Percentiles rank a stretch among this genome's conserved stretches.
These are phyloP conservation scores for Teunomyces atbi DNA, from an alignment of 805 yeast genomes.

Conservation along the genomic window DNA sequence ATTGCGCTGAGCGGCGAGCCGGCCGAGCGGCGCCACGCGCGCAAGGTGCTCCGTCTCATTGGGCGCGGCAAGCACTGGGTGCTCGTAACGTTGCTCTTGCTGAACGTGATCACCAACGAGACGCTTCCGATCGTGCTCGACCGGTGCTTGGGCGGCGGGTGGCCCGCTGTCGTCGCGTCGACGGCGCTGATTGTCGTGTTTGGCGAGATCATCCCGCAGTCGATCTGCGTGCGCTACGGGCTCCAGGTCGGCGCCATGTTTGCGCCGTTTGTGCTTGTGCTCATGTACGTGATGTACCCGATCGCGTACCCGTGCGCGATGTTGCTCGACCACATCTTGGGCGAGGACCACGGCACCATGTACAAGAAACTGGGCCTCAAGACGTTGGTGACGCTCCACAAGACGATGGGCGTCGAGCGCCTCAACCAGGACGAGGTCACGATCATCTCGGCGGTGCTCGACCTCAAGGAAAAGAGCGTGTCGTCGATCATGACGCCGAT, in stretches of 20 bases:
- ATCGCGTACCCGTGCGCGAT: conserved; percentile 87
- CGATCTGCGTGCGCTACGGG: conserved; percentile 90
- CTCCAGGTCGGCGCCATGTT: conserved; percentile 86
- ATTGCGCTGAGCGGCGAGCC: conserved; percentile 83
- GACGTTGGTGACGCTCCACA: conserved; percentile 88
- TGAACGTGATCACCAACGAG: conserved; percentile 92
- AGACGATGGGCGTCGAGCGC: conserved; percentile 93
- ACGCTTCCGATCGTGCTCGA: conserved; percentile 92
- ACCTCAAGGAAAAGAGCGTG: conserved; percentile 88
- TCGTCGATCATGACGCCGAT: conserved; percentile 92
- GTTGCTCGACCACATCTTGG: conserved; percentile 75
- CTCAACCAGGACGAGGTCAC: conserved; percentile 95
- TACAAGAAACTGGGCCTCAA: conserved; percentile 91
- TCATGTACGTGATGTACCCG: conserved; percentile 91
- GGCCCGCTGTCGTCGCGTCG: conserved; percentile 94
- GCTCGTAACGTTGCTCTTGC: conserved; percentile 77
- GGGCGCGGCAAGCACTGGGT: conserved; percentile 95
- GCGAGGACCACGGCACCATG: conserved; percentile 95
- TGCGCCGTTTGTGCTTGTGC: conserved; percentile 77
- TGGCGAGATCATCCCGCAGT: conserved; percentile 96
- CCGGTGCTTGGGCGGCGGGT: conserved; percentile 92
- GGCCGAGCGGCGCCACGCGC: conserved; percentile 65
- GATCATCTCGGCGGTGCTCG: conserved; percentile 89
- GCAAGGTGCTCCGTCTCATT: conserved; percentile 67
- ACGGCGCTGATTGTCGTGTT: conserved; percentile 90